These are phyloP conservation scores for Scedosporium minutisporum DNA, from an alignment of 2,329 filamentous ascomycete genomes.

Conservation along the genomic window DNA sequence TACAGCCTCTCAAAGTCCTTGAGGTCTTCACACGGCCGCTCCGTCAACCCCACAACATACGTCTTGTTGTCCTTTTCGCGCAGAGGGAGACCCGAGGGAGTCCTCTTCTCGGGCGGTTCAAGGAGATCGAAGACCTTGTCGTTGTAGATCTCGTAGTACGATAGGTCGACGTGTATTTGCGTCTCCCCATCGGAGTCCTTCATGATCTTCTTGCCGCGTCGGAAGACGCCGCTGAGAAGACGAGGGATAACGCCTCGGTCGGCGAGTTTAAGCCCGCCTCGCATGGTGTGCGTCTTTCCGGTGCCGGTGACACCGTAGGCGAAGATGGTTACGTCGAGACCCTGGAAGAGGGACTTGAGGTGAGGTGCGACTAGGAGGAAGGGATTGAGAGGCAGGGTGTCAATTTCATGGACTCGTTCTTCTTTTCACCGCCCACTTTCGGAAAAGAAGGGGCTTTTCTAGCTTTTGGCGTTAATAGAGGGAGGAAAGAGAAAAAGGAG, in stretches of 20 bases:
- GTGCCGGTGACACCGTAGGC: conserved; percentile 99
- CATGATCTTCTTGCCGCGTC: conserved; percentile 72
- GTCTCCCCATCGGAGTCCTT: conserved; percentile 68
- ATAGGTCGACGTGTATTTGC: conserved; percentile 63
- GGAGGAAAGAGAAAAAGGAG: conserved; percentile 13
- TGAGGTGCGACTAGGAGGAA: conserved; percentile 64
- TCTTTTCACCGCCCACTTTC: too few species aligned
- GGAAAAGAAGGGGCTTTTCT: too few species aligned
- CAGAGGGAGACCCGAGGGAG: conserved; percentile 67
- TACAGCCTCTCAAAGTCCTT: conserved; percentile 88
- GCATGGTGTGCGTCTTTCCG: conserved; percentile 94
- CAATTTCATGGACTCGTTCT: conserved; percentile 1
- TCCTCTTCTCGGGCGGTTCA: conserved; percentile 78
- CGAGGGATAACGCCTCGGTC: conserved; percentile 84
- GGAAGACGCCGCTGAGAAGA: conserved; percentile 75
- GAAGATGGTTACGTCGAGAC: conserved; percentile 80
- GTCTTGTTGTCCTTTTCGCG: conserved; percentile 82
- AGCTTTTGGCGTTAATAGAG: not conserved
- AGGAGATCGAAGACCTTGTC: conserved; percentile 91
- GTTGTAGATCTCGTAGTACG: conserved; percentile 96
- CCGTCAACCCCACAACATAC: conserved; percentile 74
- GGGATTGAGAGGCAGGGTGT: conserved; percentile 5
- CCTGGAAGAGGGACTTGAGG: conserved; percentile 84
- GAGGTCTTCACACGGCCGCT: conserved; percentile 70
- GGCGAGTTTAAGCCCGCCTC: conserved; percentile 74